A percentile compares a stretch with the other conserved stretches of the same genome.
Evolutionary conservation across 768 basidiomycete species (phyloP).

Genomic region (Russula olivacea): DNA sequence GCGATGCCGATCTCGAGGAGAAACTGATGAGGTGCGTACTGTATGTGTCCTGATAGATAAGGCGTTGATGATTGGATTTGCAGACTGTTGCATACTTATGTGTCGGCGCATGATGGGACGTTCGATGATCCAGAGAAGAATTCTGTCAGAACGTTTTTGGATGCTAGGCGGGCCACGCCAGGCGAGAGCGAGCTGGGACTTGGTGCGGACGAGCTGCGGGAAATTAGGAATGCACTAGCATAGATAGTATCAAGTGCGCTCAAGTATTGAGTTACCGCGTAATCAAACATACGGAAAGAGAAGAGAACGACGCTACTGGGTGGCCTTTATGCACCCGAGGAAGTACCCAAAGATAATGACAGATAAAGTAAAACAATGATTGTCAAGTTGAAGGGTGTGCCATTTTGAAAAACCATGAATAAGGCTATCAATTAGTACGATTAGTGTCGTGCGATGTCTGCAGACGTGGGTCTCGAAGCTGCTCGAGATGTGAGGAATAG

Average conservation of each 20-base stretch:
- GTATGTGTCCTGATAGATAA: too few relatives aligned
- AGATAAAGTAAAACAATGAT: not conserved
- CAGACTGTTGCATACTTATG: slow-evolving; percentile 25
- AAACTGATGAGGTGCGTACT: slow-evolving; percentile 47
- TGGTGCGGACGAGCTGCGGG: slow-evolving; percentile 2
- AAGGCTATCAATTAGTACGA: not conserved
- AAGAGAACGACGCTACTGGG: not conserved
- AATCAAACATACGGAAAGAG: not conserved
- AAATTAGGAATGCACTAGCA: slow-evolving; percentile 6
- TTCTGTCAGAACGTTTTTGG: slow-evolving; percentile 12
- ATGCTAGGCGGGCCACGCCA: not conserved
- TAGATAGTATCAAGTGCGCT: not conserved
- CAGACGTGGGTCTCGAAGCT: not conserved
- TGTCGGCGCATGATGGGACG: slow-evolving; percentile 14
- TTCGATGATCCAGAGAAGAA: slow-evolving; percentile 19
- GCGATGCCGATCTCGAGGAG: slow-evolving; percentile 60
- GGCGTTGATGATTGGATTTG: not conserved
- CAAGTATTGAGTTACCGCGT: not conserved
- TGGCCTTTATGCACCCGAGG: not conserved
- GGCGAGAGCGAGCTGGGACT: slow-evolving; percentile 13
- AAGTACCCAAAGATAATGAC: not conserved
- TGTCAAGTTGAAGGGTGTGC: not conserved
- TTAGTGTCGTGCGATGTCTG: not conserved
- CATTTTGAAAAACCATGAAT: not conserved
- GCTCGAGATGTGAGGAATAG: not conserved